Evolutionary conservation across 768 basidiomycete genomes (phyloP).

Genomic region (Kwoniella newhampshirensis): DNA sequence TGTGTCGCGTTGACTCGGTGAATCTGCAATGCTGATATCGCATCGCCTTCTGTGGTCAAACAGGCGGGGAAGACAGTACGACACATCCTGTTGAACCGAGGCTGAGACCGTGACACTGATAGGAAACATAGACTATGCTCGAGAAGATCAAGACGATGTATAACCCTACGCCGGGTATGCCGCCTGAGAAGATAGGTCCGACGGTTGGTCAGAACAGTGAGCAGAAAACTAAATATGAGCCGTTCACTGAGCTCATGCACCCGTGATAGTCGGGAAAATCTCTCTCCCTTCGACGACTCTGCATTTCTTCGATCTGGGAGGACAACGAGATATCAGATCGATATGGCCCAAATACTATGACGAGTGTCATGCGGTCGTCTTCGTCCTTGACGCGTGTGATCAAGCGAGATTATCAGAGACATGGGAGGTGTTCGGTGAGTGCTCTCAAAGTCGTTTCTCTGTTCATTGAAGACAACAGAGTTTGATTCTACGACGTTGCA

Average conservation of each 20-base stretch:
- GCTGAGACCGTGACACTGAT: not conserved
- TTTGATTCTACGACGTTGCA: slow-evolving; percentile 41
- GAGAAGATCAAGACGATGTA: slow-evolving; percentile 94
- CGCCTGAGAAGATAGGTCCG: slow-evolving; percentile 89
- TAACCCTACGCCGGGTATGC: slow-evolving; percentile 79
- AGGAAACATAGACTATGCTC: slow-evolving; percentile 65
- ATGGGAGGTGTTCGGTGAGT: slow-evolving; percentile 94
- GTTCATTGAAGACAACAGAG: not conserved
- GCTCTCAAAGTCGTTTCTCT: too few species aligned
- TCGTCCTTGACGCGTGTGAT: slow-evolving; percentile 91
- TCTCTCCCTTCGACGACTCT: slow-evolving; percentile 88
- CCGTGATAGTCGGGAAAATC: slow-evolving; percentile 76
- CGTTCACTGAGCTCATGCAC: too few species aligned
- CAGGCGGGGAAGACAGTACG: slow-evolving; percentile 49
- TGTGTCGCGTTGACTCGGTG: too few species aligned
- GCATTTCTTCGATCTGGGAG: slow-evolving; percentile 96
- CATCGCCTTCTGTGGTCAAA: slow-evolving; percentile 5
- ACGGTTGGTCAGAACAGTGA: slow-evolving; percentile 97
- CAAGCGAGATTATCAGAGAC: slow-evolving; percentile 81
- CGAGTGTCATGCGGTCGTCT: slow-evolving; percentile 95
- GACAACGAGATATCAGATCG: slow-evolving; percentile 85
- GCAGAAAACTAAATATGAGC: too few species aligned
- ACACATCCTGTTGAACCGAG: not conserved
- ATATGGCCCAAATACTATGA: slow-evolving; percentile 94
- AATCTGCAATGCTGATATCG: not conserved